Conservation (phyloP, 1,284 basidiomycete genomes). For the Paramarasmius palmivorus region DNA sequence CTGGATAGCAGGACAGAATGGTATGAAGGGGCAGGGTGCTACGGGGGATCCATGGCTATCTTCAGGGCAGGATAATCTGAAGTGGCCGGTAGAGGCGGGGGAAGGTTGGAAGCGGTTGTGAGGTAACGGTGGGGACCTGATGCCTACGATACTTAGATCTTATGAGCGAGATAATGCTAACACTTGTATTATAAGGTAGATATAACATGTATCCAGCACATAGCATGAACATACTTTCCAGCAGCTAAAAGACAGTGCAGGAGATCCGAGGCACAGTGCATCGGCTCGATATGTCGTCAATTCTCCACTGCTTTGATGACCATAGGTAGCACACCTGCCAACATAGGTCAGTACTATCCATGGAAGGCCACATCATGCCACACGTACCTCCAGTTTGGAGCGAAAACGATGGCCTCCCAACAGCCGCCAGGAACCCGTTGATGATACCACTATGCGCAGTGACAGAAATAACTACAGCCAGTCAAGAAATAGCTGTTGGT, state of each 20-base stretch:
- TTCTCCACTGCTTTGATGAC: slow-evolving; percentile 22
- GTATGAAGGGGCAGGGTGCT: slow-evolving; percentile 13
- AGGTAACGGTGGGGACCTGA: background rate
- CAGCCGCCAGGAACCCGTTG: slow-evolving; percentile 47
- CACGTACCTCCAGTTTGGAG: slow-evolving; percentile 63
- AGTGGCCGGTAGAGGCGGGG: slow-evolving; percentile 51
- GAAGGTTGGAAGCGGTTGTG: slow-evolving; percentile 57
- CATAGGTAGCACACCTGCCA: slow-evolving; percentile 29
- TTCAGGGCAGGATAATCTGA: slow-evolving; percentile 51
- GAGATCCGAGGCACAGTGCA: too few relatives aligned
- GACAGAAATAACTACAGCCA: slow-evolving; percentile 55
- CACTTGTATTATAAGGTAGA: background rate
- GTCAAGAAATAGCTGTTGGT: background rate
- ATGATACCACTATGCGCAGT: slow-evolving; percentile 67
- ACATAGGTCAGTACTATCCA: background rate
- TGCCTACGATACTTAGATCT: background rate
- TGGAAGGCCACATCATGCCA: background rate
- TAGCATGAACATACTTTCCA: too few relatives aligned
- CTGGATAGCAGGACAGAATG: slow-evolving; percentile 13
- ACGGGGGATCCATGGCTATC: slow-evolving; percentile 9
- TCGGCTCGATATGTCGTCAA: too few relatives aligned
- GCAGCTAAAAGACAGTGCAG: too few relatives aligned
- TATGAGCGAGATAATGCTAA: too few relatives aligned
- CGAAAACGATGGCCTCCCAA: slow-evolving; percentile 42
- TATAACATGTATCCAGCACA: background rate